These are phyloP conservation scores for Rhinocladiella similis DNA, from an alignment of 2,329 filamentous ascomycete genomes.

Conservation along the genomic window DNA sequence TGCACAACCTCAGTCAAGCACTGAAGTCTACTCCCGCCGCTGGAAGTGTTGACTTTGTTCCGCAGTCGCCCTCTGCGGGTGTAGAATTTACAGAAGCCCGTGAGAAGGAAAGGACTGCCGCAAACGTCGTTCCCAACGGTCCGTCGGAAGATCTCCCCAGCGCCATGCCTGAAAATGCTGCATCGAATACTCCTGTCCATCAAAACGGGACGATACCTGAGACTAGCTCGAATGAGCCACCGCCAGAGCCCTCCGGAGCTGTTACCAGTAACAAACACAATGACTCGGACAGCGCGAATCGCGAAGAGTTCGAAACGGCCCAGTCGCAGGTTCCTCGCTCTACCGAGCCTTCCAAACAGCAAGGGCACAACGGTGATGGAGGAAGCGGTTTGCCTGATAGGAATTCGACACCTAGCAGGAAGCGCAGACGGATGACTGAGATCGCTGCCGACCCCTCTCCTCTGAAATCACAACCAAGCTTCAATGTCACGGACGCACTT, in stretches of 20 bases:
- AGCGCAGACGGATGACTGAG: slow-evolving; percentile 23
- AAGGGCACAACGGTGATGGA: background rate
- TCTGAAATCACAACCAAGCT: slow-evolving; percentile 20
- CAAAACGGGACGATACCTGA: slow-evolving; percentile 21
- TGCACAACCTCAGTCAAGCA: background rate
- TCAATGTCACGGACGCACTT: slow-evolving; percentile 17
- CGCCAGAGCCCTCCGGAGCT: background rate
- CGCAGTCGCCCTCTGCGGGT: slow-evolving; percentile 21
- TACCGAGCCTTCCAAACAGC: background rate
- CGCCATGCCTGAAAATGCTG: background rate
- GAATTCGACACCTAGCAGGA: slow-evolving; percentile 15
- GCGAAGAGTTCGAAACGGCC: slow-evolving; percentile 24
- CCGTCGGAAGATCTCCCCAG: background rate
- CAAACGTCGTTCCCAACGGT: background rate
- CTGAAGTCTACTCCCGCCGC: slow-evolving; percentile 9
- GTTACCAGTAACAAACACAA: background rate
- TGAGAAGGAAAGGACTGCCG: background rate
- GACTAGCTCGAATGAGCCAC: slow-evolving; percentile 21
- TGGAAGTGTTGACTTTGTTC: slow-evolving; percentile 23
- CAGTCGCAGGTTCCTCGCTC: slow-evolving; percentile 14
- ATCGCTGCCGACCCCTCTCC: slow-evolving; percentile 24
- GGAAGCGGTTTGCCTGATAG: slow-evolving; percentile 9
- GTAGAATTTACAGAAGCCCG: background rate
- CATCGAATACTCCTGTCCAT: background rate
- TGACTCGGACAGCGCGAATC: slow-evolving; percentile 3